Conservation (phyloP, 768 basidiomycete genomes). For the Suillus clintonianus region DNA sequence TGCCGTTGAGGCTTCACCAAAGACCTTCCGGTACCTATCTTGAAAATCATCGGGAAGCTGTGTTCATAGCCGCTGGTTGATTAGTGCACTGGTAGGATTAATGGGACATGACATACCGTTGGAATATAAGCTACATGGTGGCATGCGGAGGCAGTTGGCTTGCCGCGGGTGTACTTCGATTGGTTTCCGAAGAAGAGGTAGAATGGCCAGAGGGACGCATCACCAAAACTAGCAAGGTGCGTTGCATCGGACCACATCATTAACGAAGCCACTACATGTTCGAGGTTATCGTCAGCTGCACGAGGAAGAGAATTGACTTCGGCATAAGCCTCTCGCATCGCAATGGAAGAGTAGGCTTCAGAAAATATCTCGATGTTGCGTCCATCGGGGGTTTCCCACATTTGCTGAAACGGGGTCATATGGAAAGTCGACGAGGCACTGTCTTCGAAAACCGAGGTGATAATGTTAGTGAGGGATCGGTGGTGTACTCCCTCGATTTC, state of each 20-base stretch:
- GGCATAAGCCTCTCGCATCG: not conserved
- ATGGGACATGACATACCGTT: not conserved
- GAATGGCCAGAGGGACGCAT: constrained; percentile 26
- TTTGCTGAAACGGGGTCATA: constrained; percentile 2
- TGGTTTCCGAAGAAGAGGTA: constrained; percentile 22
- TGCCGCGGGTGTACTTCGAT: constrained; percentile 13
- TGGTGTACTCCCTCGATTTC: not conserved
- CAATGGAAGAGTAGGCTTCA: not conserved
- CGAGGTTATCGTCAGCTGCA: constrained; percentile 2
- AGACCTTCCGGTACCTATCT: not conserved
- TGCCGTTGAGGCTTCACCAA: not conserved
- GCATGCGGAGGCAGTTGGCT: constrained; percentile 12
- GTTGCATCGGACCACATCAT: constrained; percentile 30
- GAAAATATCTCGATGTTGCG: not conserved
- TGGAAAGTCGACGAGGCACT: not conserved
- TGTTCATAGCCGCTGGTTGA: too few species aligned
- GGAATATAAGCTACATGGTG: constrained; percentile 21
- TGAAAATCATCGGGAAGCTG: constrained; percentile 14
- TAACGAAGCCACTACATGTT: constrained; percentile 9
- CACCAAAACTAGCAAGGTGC: constrained; percentile 29
- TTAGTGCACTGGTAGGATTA: not conserved
- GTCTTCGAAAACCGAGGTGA: not conserved
- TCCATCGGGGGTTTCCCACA: not conserved
- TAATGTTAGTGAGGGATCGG: constrained; percentile 1
- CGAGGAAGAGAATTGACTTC: constrained; percentile 6